phyloP scores from a whole-genome alignment of 176 grass and related monocot species.

The Carex cristatella region DNA sequence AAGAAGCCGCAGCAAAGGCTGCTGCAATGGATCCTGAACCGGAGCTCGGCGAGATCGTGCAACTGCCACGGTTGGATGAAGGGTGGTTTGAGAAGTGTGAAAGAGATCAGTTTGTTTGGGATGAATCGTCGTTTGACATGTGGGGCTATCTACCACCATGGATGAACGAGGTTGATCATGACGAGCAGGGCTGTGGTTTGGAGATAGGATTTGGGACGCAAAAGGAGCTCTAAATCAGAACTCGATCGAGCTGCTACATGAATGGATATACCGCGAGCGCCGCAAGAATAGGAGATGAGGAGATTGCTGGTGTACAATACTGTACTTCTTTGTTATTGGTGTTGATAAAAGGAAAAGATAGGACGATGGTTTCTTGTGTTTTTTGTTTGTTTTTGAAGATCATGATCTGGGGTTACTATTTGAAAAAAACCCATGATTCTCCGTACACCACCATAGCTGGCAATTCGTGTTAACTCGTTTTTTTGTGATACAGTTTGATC shows the following conservation, averaged over 20 bases:
- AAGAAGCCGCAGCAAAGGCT: conserved; percentile 50
- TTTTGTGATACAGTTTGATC: neutral
- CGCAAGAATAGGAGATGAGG: neutral
- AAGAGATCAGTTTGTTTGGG: conserved; percentile 17
- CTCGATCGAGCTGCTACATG: neutral
- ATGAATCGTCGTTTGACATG: neutral
- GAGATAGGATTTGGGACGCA: neutral
- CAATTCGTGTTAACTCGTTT: neutral
- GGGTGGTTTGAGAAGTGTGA: conserved; percentile 5
- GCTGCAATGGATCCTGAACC: conserved; percentile 44
- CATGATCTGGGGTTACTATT: neutral
- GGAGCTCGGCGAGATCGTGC: conserved; percentile 58
- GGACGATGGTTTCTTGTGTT: neutral
- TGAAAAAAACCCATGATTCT: conserved; percentile 1
- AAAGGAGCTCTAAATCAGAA: conserved; percentile 11
- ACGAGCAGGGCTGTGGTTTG: neutral
- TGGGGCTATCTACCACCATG: conserved; percentile 28
- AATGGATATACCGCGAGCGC: neutral
- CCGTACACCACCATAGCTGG: neutral
- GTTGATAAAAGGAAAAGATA: conserved; percentile 6
- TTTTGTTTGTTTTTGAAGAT: neutral
- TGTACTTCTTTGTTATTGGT: neutral
- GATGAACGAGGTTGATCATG: neutral
- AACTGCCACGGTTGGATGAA: conserved; percentile 42
- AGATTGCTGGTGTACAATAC: neutral